These are phyloP conservation scores for Moesziomyces sp. DNA, from an alignment of 1,284 basidiomycete genomes.

Conservation along the genomic window DNA sequence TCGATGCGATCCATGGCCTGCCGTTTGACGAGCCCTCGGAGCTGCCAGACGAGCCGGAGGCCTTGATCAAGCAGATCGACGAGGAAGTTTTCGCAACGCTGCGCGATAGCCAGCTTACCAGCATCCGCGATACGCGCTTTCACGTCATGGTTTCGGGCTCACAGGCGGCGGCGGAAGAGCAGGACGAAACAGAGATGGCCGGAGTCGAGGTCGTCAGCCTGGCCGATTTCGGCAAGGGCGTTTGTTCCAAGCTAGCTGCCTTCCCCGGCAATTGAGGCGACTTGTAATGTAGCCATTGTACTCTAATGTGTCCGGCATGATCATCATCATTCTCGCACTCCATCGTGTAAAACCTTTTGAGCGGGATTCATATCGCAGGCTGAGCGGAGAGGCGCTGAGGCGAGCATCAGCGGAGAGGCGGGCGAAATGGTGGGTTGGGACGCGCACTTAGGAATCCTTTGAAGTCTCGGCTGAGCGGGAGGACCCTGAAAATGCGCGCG, in stretches of 20 bases:
- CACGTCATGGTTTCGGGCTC: conserved; percentile 24
- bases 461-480: neutral
- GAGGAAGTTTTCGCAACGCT: conserved; percentile 32
- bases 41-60: conserved; percentile 23
- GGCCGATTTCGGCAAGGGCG: conserved; percentile 3
- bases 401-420: too few relatives aligned
- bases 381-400: too few relatives aligned
- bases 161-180: conserved; percentile 1
- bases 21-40: conserved; percentile 38
- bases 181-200: conserved; percentile 15
- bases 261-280: conserved; percentile 22
- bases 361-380: too few relatives aligned
- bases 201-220: conserved; percentile 26
- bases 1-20: conserved; percentile 20
- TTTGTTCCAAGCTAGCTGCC: conserved; percentile 16
- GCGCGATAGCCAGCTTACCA: conserved; percentile 16
- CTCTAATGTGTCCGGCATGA: too few relatives aligned
- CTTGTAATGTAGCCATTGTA: too few relatives aligned
- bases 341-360: neutral
- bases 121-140: conserved; percentile 14
- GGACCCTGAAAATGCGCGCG: neutral
- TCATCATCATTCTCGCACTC: neutral
- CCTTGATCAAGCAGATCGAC: conserved; percentile 31
- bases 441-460: too few relatives aligned
- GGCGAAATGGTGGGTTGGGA: too few relatives aligned